Evolutionary conservation across 2,329 filamentous ascomycete species (phyloP).

Genomic region (Fusarium decemcellulare): DNA sequence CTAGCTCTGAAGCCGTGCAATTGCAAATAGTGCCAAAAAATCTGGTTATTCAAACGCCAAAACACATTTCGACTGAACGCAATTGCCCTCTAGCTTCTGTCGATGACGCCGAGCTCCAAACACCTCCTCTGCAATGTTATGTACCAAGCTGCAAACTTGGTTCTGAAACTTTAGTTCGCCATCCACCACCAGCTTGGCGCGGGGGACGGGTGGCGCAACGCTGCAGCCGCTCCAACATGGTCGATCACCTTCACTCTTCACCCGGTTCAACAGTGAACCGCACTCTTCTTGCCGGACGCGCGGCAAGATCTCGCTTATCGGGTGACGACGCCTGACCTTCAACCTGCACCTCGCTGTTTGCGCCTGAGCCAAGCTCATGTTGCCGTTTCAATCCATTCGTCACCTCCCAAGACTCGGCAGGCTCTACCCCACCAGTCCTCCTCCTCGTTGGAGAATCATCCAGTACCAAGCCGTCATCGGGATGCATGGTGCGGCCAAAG

Average conservation of each 20-base stretch:
- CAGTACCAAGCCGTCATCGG: constrained; percentile 62
- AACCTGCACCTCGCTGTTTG: constrained; percentile 21
- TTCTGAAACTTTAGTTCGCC: constrained; percentile 35
- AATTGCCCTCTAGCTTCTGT: constrained; percentile 9
- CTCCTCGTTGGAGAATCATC: constrained; percentile 38
- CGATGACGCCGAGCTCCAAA: constrained; percentile 33
- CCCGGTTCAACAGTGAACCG: constrained; percentile 47
- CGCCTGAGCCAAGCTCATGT: constrained; percentile 28
- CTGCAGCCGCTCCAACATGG: constrained; percentile 3
- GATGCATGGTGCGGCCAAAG: constrained; percentile 58
- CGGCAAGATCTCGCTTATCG: constrained; percentile 28
- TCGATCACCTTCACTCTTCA: constrained; percentile 29
- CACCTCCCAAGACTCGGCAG: constrained; percentile 14
- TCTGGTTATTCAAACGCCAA: neutral
- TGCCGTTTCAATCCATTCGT: constrained; percentile 45
- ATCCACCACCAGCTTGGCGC: constrained; percentile 27
- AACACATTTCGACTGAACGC: neutral
- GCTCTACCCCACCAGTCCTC: constrained; percentile 16
- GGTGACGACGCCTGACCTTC: constrained; percentile 24
- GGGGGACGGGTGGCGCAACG: constrained; percentile 25
- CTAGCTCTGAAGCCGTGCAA: neutral
- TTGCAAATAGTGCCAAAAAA: neutral
- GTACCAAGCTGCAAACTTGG: constrained; percentile 39
- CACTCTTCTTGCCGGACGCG: constrained; percentile 51
- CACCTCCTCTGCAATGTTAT: constrained; percentile 13